Evolutionary conservation across 2,329 filamentous ascomycete species (phyloP), one percentile per base, ranked within the genome.

Genomic region (Aspergillus nomiae): DNA sequence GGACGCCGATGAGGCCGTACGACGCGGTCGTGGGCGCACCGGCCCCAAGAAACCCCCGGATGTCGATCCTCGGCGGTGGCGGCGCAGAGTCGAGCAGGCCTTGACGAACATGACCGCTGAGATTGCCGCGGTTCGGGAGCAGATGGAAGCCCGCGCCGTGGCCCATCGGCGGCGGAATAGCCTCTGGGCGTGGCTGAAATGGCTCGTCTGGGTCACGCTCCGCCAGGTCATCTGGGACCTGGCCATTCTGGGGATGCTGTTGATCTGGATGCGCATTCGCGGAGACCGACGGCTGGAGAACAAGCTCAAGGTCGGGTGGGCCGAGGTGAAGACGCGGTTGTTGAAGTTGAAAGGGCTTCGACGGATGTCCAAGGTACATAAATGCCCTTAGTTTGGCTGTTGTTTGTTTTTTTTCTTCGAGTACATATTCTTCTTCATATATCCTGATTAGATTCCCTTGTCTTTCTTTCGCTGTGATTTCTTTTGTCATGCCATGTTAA

Each of bases 71-170:
- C 77, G 80, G 64, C 88, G 87, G 71, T 97, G 93, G 92, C 89
- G 91, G 58, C 89, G 87, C 63, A 89, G 91, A 70, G 90, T 98
- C 65, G 94, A 98, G 80, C 86, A 89, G 50, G 92, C 92, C 26
- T 84, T 98, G 61, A 92, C 94, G 61, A 92, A 93, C 70, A 89
- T 98, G 80, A 96, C 94, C 6, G 91, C 93, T 19, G 95, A 99
- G 78, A 88, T 99, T 36, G 94, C 95, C 1, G 95, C 95, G 0
- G 80, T 98, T 65, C 87, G 95, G 41, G 95, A 99, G 78, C 94
- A 98, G 74, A 90, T 98, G 69, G 90, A 92, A 59, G 86, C 88
- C 0, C 89, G 92, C 0, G 85, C 91, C 14, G 87, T 94, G 68
- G 90, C 90, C 80, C 86, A 87, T 65, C 85, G 86, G 68, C 89